Evolutionary conservation across 2,329 filamentous ascomycete species (phyloP), one percentile per base, ranked within the genome.

Genomic region (Colletotrichum falcatum): DNA sequence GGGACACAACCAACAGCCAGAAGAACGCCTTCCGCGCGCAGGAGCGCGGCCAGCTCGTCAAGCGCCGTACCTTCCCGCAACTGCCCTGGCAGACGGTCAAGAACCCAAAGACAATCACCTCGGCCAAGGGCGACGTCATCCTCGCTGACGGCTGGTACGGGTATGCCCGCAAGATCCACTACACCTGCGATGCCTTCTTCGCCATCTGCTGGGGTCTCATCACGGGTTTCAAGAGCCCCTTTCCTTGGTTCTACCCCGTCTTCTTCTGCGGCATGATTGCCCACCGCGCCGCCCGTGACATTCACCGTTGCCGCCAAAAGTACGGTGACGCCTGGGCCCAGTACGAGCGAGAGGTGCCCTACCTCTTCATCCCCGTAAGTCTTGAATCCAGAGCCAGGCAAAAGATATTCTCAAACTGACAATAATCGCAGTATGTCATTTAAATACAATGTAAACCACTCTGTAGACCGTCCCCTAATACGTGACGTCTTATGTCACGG

Each of bases 1-100:
- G 94, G 94, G 94, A 97, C 78, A 96, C 94, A 53, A 91, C 90
- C 82, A 97, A 97, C 84, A 94, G 90, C 78, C 94, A 97, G 82
- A 97, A 97, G 89, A 97, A 97, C 84, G 91, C 92, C 73, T 97
- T 95, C 89, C 91, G 94, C 65, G 89, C 92, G 74, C 87, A 90
- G 81, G 93, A 97, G 83, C 89, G 91, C 71, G 94, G 94, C 71
- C 90, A 90, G 49, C 78, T 88, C 62, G 81, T 91, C 62, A 84
- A 89, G 79, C 92, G 94, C 76, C 93, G 91, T 76, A 91, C 94
- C 3, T 97, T 97, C 84, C 94, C 95, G 6, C 93, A 95, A 80
- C 88, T 97, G n/a, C 94, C 94, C 9, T 98, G 94, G 91, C 92
- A 93, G 80, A 91, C 90, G 5, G 81, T 97, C 71, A 83, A 93